A percentile compares a stretch with the other conserved stretches of the same genome.
Conservation (phyloP, 148 eudicot species). For the Fagopyrum esculentum region DNA sequence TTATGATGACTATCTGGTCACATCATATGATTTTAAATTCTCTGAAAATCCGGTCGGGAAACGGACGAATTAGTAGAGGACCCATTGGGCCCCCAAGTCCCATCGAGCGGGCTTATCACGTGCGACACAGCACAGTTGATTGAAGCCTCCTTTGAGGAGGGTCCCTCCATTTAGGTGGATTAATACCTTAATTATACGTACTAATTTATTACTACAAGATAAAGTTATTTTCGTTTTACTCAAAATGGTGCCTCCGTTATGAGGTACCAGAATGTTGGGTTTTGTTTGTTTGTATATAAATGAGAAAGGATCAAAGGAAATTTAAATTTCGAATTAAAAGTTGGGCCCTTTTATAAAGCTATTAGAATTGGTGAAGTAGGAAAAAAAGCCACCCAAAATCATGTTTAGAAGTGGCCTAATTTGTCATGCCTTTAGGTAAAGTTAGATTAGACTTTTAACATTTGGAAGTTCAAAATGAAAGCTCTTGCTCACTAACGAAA, state of each 20-base stretch:
- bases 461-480: background rate
- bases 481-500: too few species aligned
- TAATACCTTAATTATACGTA: background rate
- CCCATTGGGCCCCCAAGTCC: background rate
- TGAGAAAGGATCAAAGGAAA: background rate
- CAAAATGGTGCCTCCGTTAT: too few species aligned
- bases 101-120: background rate
- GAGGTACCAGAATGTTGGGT: background rate
- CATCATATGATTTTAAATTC: background rate
- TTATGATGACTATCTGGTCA: background rate
- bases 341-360: background rate
- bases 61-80: background rate
- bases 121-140: background rate
- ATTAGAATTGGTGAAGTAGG: background rate
- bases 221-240: background rate
- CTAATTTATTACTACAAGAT: background rate
- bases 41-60: background rate
- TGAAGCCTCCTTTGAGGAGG: too few species aligned
- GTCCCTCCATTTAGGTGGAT: background rate
- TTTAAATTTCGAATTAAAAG: background rate
- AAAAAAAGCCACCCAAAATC: background rate
- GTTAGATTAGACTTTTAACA: background rate
- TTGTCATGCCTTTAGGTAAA: background rate
- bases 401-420: background rate
- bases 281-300: background rate